A percentile compares a stretch with the other conserved stretches of the same genome.
These are phyloP conservation scores for Cardamine chenopodiifolia DNA, from an alignment of 345 rosid species.

Conservation along the genomic window DNA sequence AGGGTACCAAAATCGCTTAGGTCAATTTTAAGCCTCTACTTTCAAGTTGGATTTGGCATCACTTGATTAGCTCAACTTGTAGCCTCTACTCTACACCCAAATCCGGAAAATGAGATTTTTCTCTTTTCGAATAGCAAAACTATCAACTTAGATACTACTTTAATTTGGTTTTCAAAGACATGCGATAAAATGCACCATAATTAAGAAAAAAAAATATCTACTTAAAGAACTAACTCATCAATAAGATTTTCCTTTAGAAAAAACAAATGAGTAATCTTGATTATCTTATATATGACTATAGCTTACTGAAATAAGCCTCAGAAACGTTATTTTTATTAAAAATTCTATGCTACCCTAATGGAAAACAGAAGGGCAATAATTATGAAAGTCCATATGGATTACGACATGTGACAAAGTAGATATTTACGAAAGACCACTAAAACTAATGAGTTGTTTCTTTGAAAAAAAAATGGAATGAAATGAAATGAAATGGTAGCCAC, in stretches of 20 bases:
- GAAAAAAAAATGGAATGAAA: too few relatives aligned
- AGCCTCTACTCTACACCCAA: neutral
- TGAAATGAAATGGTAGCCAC: constrained; percentile 12
- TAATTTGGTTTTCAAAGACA: neutral
- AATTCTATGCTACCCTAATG: constrained; percentile 7
- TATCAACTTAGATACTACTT: neutral
- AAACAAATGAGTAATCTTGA: neutral
- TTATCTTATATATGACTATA: neutral
- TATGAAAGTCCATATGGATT: constrained; percentile 16
- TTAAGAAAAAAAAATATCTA: neutral
- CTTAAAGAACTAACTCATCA: neutral
- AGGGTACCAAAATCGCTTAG: neutral
- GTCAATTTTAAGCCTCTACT: constrained; percentile 28
- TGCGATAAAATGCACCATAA: neutral
- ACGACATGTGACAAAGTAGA: constrained; percentile 34
- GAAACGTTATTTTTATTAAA: constrained; percentile 1
- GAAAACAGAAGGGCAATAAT: constrained; percentile 5
- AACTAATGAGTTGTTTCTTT: constrained; percentile 10
- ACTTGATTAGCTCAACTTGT: constrained; percentile 23
- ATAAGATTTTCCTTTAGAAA: neutral
- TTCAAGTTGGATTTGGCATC: constrained; percentile 14
- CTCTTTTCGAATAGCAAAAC: neutral
- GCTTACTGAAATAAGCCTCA: constrained; percentile 15
- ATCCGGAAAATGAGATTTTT: neutral
- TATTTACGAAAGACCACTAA: neutral